Conservation (phyloP, 2,329 filamentous ascomycete genomes). For the Sporothrix brunneoviolacea region DNA sequence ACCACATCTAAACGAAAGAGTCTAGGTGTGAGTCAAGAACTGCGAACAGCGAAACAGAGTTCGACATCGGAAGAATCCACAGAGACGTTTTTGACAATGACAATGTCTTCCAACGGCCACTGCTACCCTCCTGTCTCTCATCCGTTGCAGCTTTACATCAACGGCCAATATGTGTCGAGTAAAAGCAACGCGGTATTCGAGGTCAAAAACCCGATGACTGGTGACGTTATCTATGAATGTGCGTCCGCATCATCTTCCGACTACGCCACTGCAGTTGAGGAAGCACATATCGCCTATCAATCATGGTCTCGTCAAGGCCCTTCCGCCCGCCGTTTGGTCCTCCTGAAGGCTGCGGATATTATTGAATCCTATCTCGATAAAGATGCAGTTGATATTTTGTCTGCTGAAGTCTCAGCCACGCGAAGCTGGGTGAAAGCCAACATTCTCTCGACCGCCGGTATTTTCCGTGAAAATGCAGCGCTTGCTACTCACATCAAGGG, state of each 20-base stretch:
- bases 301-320: constrained; percentile 55
- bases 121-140: constrained; percentile 11
- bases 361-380: constrained; percentile 44
- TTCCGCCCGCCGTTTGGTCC: constrained; percentile 50
- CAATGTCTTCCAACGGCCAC: too few relatives aligned
- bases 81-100: too few relatives aligned
- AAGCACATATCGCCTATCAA: constrained; percentile 52
- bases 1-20: too few relatives aligned
- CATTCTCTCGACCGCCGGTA: constrained; percentile 27
- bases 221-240: constrained; percentile 44
- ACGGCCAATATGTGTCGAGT: constrained; percentile 20
- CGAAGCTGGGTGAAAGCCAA: constrained; percentile 31
- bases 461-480: constrained; percentile 36
- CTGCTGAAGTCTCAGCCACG: constrained; percentile 27
- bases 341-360: constrained; percentile 56
- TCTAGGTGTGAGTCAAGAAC: too few relatives aligned
- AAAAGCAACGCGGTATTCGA: constrained; percentile 22
- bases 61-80: too few relatives aligned
- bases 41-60: too few relatives aligned
- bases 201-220: constrained; percentile 30
- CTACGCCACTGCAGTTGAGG: constrained; percentile 41
- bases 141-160: constrained; percentile 22
- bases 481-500: constrained; percentile 31
- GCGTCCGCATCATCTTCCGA: constrained; percentile 48
- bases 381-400: constrained; percentile 22